Conservation (phyloP, 306 rosid species). For the Dryas octopetala region DNA sequence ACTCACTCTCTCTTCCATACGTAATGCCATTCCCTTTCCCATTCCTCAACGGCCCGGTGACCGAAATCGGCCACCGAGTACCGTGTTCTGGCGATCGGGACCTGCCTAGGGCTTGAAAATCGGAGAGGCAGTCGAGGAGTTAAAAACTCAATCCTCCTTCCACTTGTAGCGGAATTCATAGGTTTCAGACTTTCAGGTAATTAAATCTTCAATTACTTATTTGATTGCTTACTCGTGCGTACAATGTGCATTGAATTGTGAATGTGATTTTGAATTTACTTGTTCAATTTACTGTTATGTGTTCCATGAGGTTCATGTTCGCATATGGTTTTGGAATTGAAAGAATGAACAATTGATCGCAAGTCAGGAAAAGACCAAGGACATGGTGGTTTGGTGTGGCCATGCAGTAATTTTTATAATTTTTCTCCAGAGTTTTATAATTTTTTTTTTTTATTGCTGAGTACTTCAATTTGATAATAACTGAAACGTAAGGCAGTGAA, state of each 20-base stretch:
- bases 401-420: too few species aligned
- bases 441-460: too few species aligned
- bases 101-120: conserved; percentile 69
- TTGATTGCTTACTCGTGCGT: not conserved
- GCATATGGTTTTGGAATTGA: conserved; percentile 56
- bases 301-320: not conserved
- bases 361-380: too few species aligned
- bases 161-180: conserved; percentile 52
- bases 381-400: too few species aligned
- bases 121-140: conserved; percentile 53
- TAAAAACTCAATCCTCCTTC: conserved; percentile 54
- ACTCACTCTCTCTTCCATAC: too few species aligned
- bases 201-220: not conserved
- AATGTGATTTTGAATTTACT: conserved; percentile 21
- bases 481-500: too few species aligned
- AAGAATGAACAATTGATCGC: too few species aligned
- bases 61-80: conserved; percentile 25
- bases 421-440: too few species aligned
- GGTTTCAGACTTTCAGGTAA: conserved; percentile 59
- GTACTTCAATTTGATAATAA: too few species aligned
- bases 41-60: conserved; percentile 30
- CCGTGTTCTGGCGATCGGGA: conserved; percentile 55
- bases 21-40: too few species aligned
- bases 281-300: too few species aligned
- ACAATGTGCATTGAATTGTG: conserved; percentile 1